A percentile compares a stretch with the other conserved stretches of the same genome.
phyloP scores from a whole-genome alignment of 1,139 yeast genomes.

The Diutina neorugosa region DNA sequence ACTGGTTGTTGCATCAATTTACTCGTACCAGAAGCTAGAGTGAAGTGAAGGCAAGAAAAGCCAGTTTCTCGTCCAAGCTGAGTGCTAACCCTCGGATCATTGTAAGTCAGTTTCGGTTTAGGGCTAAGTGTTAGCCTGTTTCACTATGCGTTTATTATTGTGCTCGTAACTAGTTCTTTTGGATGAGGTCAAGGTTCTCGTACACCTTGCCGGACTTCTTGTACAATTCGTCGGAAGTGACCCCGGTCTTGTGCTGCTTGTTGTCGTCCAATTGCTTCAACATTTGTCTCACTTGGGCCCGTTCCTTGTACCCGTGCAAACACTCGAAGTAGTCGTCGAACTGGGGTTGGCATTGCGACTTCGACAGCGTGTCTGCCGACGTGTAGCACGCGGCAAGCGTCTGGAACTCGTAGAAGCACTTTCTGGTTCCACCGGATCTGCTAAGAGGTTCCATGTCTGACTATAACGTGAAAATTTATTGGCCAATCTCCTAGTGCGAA shows the following conservation, averaged over 20 bases:
- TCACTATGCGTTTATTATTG: background rate
- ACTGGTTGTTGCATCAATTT: too few relatives aligned
- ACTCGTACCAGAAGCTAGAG: too few relatives aligned
- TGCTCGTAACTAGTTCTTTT: background rate
- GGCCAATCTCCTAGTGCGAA: background rate
- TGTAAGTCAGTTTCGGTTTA: too few relatives aligned
- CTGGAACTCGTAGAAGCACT: conserved; percentile 39
- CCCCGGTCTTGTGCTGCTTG: conserved; percentile 27
- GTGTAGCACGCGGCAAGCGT: conserved; percentile 34
- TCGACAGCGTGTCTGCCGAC: conserved; percentile 31
- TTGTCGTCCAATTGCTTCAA: conserved; percentile 36
- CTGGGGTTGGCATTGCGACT: conserved; percentile 32
- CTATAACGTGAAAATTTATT: conserved; percentile 3
- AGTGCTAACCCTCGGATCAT: too few relatives aligned
- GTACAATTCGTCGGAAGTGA: conserved; percentile 32
- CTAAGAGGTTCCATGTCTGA: conserved; percentile 34
- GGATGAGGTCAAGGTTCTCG: conserved; percentile 30
- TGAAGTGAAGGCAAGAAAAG: too few relatives aligned
- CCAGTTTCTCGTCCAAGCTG: too few relatives aligned
- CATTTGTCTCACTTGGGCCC: conserved; percentile 35
- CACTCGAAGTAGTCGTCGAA: conserved; percentile 39
- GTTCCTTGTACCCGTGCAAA: conserved; percentile 36
- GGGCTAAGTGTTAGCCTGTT: too few relatives aligned
- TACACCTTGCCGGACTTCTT: conserved; percentile 31
- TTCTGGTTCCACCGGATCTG: conserved; percentile 39